phyloP scores from a whole-genome alignment of 1,284 basidiomycete species.

The Cutaneotrichosporon cutaneum region DNA sequence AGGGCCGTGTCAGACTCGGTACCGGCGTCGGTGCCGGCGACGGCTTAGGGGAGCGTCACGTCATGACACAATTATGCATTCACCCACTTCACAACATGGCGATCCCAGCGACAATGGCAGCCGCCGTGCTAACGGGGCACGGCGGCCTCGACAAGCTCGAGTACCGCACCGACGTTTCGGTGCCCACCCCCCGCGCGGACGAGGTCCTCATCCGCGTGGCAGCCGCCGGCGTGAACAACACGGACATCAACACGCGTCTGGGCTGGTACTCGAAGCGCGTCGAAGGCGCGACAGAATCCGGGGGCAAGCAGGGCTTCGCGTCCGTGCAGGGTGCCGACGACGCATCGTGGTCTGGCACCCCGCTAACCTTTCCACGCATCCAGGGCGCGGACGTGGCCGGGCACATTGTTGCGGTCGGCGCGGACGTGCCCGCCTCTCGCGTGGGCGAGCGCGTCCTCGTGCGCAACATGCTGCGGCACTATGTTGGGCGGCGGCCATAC shows the following conservation, averaged over 20 bases:
- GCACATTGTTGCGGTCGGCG: slow-evolving; percentile 6
- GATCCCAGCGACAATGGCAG: neutral
- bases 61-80: neutral
- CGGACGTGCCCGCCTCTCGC: neutral
- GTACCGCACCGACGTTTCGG: slow-evolving; percentile 11
- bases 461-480: slow-evolving; percentile 16
- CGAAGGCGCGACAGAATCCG: neutral
- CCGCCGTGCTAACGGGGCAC: slow-evolving; percentile 11
- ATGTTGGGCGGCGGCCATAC: slow-evolving; percentile 3
- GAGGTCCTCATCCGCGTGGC: slow-evolving; percentile 11
- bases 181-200: neutral
- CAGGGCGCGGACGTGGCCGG: slow-evolving; percentile 16
- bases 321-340: neutral
- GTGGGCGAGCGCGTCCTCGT: slow-evolving; percentile 12
- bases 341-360: slow-evolving; percentile 11
- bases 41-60: too few relatives aligned
- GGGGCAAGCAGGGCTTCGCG: neutral
- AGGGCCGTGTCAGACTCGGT: too few relatives aligned
- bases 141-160: slow-evolving; percentile 11
- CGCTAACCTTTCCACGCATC: slow-evolving; percentile 11
- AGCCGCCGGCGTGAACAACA: slow-evolving; percentile 14
- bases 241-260: slow-evolving; percentile 18
- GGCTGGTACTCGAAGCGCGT: slow-evolving; percentile 15
- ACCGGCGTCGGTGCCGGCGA: too few relatives aligned
- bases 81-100: neutral